Base-by-base conservation (phyloP, 257 asterid species). In the Petrea volubilis region DNA sequence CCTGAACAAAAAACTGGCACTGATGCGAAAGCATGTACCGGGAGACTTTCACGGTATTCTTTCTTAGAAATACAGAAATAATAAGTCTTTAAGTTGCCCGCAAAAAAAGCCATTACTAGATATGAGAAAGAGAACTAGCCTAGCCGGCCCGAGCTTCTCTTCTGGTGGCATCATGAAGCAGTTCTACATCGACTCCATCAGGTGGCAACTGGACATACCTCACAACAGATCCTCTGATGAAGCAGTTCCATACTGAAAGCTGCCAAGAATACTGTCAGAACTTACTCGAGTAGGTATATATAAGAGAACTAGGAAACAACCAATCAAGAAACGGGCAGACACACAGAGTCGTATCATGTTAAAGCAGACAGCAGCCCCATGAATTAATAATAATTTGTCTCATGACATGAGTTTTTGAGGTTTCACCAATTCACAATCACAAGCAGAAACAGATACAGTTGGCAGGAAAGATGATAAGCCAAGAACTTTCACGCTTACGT, bases 191-290 rank as follows among this genome's bases (percentile, higher is more conserved):
- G 72, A 93, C 97, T 74, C 99, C 99, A 62, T 95, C 99, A 0
- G 97, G 97, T 9, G 99, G 99, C 80, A 95, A 82, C 78, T 95
- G 99, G 56, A 95, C 99, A 29, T 88, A 95, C 78, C 99, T 80
- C 55, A 92, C 99, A 53, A 95, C 99, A 14, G 98, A 95, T 52
- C 99, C 99, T 75, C 99, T 82, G 73, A 95, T 95, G 90, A 95
- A 95, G 86, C 99, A 95, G 78, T 95, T 95, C 66, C 98, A 77
- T 71, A 95, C 99, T 0, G 99, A 95, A 60, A 88, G 96, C 99
- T 95, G 93, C 72, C 76, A 75, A 64, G 44, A n/a, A 60, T 47
- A 23, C 53, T 38, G n/a, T 24, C 17, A 25, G 44, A 59, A 67
- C 59, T 33, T 20, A 57, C 31, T 3, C 25, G 23, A 25, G 17